Evolutionary conservation across 1,284 basidiomycete genomes (phyloP), one percentile per base, ranked within the genome.

Genomic region (Cryptococcus deneoformans): DNA sequence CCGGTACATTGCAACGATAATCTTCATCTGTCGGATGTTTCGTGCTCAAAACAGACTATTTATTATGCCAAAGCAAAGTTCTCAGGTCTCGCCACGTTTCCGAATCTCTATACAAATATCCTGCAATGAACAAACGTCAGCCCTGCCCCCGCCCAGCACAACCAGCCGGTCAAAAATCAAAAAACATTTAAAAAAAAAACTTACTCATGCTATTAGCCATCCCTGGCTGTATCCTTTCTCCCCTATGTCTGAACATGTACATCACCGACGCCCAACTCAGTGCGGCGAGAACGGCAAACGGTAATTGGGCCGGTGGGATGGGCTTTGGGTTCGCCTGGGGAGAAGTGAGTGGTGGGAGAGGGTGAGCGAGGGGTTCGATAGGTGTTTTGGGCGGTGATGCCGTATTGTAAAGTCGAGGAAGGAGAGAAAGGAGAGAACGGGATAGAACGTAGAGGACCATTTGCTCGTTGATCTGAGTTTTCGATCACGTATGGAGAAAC

Each of bases 381-480:
- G 72, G 67, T 57, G 67, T 58, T 46, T 52, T 46, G 24, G 77
- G 73, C 9, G 77, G 69, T 38, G 65, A 66, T 57, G 71, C n/a
- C 54, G 62, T 53, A 52, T 68, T 49, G 73, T 77, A 73, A 38
- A 77, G 63, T 63, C 93, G 86, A 6, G 93, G 90, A 39, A 96
- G 81, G 80, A 93, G 86, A 4, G 92, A 89, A 20, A 92, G 87
- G 52, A 95, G 81, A 44, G 92, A 89, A 53, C 93, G 87, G 16
- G 90, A 92, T 62, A 89, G 86, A 63, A 95, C 90, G 74, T 99
- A 99, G 57, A 99, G 85, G 9, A 99, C 96, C 65, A 99, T 98
- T 90, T 99, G 96, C 76, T 99, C 95, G 72, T 99, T 99, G 62
- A 99, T 89, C 76, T 78, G 62, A n/a, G 37, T 16, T n/a, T 9